Evolutionary conservation across 2,329 filamentous ascomycete species (phyloP), one percentile per base, ranked within the genome.

Genomic region (Trichoderma arundinaceum): DNA sequence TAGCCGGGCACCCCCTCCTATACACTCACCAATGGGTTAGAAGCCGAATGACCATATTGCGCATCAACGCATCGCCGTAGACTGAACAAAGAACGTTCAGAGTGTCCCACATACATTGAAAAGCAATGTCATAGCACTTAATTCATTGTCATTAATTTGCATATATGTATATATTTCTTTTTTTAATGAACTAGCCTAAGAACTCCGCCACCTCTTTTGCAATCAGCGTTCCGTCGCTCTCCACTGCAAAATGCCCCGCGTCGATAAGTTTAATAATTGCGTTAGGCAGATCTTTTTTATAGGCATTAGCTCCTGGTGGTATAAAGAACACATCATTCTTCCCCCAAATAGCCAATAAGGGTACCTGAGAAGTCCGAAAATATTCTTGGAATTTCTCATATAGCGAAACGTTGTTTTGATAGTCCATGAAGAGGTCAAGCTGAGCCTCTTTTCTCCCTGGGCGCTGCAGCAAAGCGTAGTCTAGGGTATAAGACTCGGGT

Each of bases 301-400:
- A 62, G 7, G 59, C 59, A 5, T 44, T 15, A 19, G 59, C 59
- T 13, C 59, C 59, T 7, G 38, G 22, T 1, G 59, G 59, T 8
- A 53, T 62, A 0, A 62, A 62, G 12, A 62, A 62, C 4, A 62
- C 59, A 17, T 62, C 59, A 12, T 62, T 62, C 17, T 53, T 52
- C 5, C 59, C 59, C 59, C 59, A 62, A 3, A 62, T 62, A 32
- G 59, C 59, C 10, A 62, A 8, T 2, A 62, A 1, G 6, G 48
- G 38, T 3, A 62, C 59, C 7, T 62, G 59, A 15, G 48, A 62
- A 1, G 49, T 53, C 7, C 59, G 38, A 9, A 62, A 62, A 2
- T 62, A 62, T 19, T 53, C 59, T 7, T 62, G 59, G 35, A 62
- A 62, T 15, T 62, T 62, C 38, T 53, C 59, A n/a, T 62, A 62